phyloP scores from a whole-genome alignment of 768 basidiomycete genomes.

The Lanmaoa pseudosensibilis region DNA sequence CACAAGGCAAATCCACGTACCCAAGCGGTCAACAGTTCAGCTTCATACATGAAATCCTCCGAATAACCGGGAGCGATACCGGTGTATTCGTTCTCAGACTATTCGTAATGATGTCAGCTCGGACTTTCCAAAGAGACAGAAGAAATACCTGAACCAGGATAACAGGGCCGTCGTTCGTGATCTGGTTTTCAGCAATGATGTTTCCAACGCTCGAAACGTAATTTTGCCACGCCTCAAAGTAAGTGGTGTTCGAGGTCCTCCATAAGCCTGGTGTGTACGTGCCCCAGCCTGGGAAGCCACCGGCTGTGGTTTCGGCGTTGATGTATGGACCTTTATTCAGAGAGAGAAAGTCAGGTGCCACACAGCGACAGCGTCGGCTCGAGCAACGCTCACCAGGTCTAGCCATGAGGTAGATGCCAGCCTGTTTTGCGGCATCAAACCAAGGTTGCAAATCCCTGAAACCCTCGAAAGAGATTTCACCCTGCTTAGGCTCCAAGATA shows the following conservation, averaged over 20 bases:
- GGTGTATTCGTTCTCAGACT: constrained; percentile 59
- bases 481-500: constrained; percentile 39
- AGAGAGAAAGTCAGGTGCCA: background rate
- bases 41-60: constrained; percentile 46
- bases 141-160: constrained; percentile 32
- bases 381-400: constrained; percentile 21
- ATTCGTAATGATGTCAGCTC: background rate
- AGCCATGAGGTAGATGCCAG: constrained; percentile 30
- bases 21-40: constrained; percentile 34
- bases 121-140: constrained; percentile 31
- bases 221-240: constrained; percentile 51
- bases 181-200: constrained; percentile 54
- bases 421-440: constrained; percentile 30
- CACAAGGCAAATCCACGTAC: constrained; percentile 3
- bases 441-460: constrained; percentile 37
- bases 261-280: constrained; percentile 51
- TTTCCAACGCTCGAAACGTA: constrained; percentile 53
- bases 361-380: background rate
- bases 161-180: constrained; percentile 61
- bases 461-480: constrained; percentile 52
- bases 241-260: constrained; percentile 50
- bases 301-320: constrained; percentile 35
- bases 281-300: constrained; percentile 58
- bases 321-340: constrained; percentile 25
- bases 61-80: constrained; percentile 35